These are phyloP conservation scores for Truncatella angustata DNA, from an alignment of 2,329 filamentous ascomycete genomes.

Conservation along the genomic window DNA sequence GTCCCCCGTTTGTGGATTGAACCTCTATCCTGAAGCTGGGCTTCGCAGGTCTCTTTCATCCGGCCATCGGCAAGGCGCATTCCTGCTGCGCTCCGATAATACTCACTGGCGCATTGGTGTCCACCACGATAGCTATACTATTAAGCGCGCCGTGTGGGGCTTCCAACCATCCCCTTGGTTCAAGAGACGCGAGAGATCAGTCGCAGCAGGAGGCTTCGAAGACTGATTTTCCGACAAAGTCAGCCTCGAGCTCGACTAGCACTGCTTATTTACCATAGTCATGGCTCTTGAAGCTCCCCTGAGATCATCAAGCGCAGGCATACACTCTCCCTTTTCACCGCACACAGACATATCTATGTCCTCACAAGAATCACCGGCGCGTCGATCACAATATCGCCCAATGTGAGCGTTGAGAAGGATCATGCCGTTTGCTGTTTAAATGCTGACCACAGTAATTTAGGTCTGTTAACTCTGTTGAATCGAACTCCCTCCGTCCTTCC, in stretches of 20 bases:
- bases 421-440: too few species aligned
- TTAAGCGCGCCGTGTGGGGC: constrained; percentile 14
- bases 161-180: constrained; percentile 6
- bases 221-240: background rate
- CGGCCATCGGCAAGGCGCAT: constrained; percentile 6
- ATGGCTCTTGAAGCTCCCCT: constrained; percentile 65
- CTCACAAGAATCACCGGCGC: constrained; percentile 50
- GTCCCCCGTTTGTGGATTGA: background rate
- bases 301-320: constrained; percentile 59
- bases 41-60: background rate
- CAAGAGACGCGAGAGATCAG: constrained; percentile 1
- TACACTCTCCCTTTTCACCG: constrained; percentile 52
- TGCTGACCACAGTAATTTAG: background rate
- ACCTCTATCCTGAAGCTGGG: constrained; percentile 6
- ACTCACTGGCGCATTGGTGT: background rate
- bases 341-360: constrained; percentile 55
- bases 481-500: constrained; percentile 49
- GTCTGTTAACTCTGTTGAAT: constrained; percentile 41
- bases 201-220: background rate
- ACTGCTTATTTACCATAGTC: constrained; percentile 20
- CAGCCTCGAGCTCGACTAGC: background rate
- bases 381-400: constrained; percentile 47
- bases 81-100: constrained; percentile 4
- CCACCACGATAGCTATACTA: background rate
- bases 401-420: too few species aligned